Conservation (phyloP, 2,329 filamentous ascomycete genomes). For the Xylariaceae sp. region DNA sequence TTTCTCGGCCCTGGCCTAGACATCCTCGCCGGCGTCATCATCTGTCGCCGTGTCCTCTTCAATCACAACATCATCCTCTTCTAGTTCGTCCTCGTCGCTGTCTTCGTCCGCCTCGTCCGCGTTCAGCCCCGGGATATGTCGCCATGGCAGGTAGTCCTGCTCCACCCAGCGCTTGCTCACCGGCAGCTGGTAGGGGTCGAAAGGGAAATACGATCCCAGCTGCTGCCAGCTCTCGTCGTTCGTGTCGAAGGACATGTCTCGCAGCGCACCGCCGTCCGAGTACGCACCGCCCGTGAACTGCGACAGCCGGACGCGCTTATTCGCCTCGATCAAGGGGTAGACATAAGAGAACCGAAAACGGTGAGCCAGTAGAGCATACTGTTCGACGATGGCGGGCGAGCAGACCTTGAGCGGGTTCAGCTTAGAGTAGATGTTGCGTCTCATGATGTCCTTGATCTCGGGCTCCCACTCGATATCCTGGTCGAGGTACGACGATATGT, state of each 20-base stretch:
- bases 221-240: slow-evolving; percentile 74
- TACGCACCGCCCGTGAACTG: slow-evolving; percentile 56
- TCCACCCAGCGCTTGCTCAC: slow-evolving; percentile 83
- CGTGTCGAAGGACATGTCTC: slow-evolving; percentile 42
- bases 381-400: slow-evolving; percentile 79
- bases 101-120: slow-evolving; percentile 48
- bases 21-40: slow-evolving; percentile 35
- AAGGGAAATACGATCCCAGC: slow-evolving; percentile 92
- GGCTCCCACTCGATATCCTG: slow-evolving; percentile 74
- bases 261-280: slow-evolving; percentile 45
- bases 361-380: slow-evolving; percentile 83
- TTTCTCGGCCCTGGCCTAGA: slow-evolving; percentile 17
- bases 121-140: slow-evolving; percentile 60
- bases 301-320: slow-evolving; percentile 79
- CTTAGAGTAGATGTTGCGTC: slow-evolving; percentile 72
- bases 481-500: slow-evolving; percentile 51
- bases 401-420: slow-evolving; percentile 95
- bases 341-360: slow-evolving; percentile 86
- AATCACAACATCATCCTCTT: slow-evolving; percentile 34
- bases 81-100: slow-evolving; percentile 45
- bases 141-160: slow-evolving; percentile 75
- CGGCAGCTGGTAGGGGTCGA: slow-evolving; percentile 90
- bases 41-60: slow-evolving; percentile 47
- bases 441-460: slow-evolving; percentile 65
- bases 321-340: slow-evolving; percentile 78